Percentiles rank a stretch among this genome's conserved stretches.
Conservation (phyloP, 208 protist genomes). For the Leishmania braziliensis region DNA sequence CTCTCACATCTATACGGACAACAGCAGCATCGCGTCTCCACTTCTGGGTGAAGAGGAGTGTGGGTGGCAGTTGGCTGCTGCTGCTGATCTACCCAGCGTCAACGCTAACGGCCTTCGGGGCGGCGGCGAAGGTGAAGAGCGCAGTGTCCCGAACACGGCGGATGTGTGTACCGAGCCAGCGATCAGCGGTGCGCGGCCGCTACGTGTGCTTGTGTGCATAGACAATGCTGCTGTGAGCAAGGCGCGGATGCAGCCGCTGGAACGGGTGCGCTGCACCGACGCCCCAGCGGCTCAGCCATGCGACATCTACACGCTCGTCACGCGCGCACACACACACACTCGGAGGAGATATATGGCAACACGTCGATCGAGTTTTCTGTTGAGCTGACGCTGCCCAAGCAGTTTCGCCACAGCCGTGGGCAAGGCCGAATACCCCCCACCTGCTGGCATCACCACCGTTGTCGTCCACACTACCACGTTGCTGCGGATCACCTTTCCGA, state of each 20-base stretch:
- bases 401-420: conserved; percentile 15
- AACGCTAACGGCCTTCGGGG: neutral
- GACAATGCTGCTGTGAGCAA: conserved; percentile 13
- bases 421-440: conserved; percentile 8
- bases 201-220: conserved; percentile 9
- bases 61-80: neutral
- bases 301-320: conserved; percentile 5
- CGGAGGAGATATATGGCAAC: conserved; percentile 16
- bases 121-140: neutral
- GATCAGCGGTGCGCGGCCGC: conserved; percentile 1
- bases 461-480: conserved; percentile 22
- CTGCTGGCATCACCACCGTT: conserved; percentile 5
- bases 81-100: neutral
- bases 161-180: neutral
- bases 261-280: conserved; percentile 9
- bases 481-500: conserved; percentile 37
- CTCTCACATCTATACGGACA: neutral
- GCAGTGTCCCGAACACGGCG: neutral
- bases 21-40: neutral
- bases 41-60: neutral
- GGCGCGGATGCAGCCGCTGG: conserved; percentile 12
- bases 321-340: conserved; percentile 15
- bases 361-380: conserved; percentile 12
- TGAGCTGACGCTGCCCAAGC: conserved; percentile 16
- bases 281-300: neutral